phyloP scores from a whole-genome alignment of 306 rosid species.

The Purshia tridentata region DNA sequence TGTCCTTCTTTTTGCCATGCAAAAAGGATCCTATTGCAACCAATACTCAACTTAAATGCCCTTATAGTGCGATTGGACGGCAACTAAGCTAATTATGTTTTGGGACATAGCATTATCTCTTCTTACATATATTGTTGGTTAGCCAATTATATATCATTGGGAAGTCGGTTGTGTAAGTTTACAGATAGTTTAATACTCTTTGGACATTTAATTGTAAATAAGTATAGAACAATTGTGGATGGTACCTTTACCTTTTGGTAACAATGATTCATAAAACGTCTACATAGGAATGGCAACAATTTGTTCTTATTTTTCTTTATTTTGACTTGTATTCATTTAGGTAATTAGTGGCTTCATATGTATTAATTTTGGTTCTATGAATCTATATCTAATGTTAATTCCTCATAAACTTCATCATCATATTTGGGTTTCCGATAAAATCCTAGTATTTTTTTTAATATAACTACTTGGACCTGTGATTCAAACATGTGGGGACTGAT shows the following conservation, averaged over 20 bases:
- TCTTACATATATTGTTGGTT: background rate
- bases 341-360: background rate
- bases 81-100: background rate
- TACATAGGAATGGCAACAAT: background rate
- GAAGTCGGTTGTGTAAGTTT: background rate
- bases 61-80: background rate
- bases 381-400: background rate
- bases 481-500: conserved; percentile 76
- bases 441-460: background rate
- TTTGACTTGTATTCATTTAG: background rate
- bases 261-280: background rate
- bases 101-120: background rate
- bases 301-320: background rate
- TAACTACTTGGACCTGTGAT: conserved; percentile 24
- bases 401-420: background rate
- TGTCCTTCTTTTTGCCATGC: background rate
- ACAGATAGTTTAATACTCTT: background rate
- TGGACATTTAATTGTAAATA: background rate
- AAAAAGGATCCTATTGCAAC: background rate
- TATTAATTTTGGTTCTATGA: background rate
- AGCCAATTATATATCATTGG: background rate
- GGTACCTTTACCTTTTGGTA: background rate
- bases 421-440: conserved; percentile 10
- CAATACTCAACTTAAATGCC: background rate
- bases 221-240: background rate